phyloP scores from a whole-genome alignment of 2,329 filamentous ascomycete genomes.

The Zymoseptoria crescenta region DNA sequence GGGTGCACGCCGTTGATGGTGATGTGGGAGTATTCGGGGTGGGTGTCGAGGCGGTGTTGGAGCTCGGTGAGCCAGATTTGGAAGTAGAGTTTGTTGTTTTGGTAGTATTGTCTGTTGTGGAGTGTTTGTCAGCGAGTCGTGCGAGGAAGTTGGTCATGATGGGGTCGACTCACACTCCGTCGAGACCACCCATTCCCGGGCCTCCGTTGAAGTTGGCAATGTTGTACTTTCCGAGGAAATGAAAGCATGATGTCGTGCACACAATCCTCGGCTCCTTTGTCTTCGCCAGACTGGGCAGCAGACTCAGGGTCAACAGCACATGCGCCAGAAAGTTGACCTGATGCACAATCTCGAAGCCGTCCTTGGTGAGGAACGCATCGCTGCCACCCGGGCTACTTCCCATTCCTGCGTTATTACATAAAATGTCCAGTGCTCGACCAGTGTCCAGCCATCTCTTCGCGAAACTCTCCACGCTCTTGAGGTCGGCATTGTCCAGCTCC shows the following conservation, averaged over 20 bases:
- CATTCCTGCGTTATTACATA: constrained; percentile 30
- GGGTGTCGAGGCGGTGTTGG: constrained; percentile 19
- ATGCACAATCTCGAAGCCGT: constrained; percentile 26
- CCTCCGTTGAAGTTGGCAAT: constrained; percentile 21
- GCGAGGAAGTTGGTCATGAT: background rate
- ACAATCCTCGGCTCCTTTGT: constrained; percentile 21
- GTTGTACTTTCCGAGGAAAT: constrained; percentile 2
- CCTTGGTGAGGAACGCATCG: constrained; percentile 13
- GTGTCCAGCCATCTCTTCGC: constrained; percentile 21
- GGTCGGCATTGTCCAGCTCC: constrained; percentile 5
- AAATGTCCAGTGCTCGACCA: constrained; percentile 15
- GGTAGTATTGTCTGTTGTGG: constrained; percentile 17
- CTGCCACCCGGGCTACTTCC: constrained; percentile 9
- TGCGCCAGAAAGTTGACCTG: constrained; percentile 30
- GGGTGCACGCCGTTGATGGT: constrained; percentile 29
- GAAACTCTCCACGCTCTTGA: constrained; percentile 23
- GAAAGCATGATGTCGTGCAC: constrained; percentile 6
- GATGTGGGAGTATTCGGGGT: constrained; percentile 22
- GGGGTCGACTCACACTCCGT: background rate
- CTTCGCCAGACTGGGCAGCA: constrained; percentile 24
- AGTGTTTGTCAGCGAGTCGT: background rate
- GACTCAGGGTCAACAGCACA: constrained; percentile 23
- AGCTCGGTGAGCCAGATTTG: constrained; percentile 30
- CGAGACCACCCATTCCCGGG: background rate
- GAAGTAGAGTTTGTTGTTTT: constrained; percentile 31